A percentile compares a stretch with the other conserved stretches of the same genome.
These are phyloP conservation scores for Sordaria brevicollis DNA, from an alignment of 495 filamentous ascomycete species.

Conservation along the genomic window DNA sequence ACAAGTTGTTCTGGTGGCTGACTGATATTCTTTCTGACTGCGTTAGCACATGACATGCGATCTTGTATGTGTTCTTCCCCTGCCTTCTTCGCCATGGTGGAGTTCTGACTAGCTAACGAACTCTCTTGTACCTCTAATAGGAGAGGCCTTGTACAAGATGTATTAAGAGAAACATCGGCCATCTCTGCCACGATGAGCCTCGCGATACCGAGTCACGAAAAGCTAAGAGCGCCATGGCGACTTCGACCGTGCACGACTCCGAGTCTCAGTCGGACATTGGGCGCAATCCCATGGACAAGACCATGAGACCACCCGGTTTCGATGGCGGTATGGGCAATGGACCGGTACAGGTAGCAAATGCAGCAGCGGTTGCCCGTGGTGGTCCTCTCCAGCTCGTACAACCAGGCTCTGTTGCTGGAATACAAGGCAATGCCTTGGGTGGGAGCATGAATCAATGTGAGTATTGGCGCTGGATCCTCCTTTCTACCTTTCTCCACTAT, in stretches of 20 bases:
- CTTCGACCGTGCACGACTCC: slow-evolving; percentile 48
- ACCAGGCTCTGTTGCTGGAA: slow-evolving; percentile 42
- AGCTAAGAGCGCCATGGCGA: slow-evolving; percentile 56
- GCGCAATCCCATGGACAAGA: slow-evolving; percentile 30
- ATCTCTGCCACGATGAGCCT: slow-evolving; percentile 96
- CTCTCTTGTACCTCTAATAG: slow-evolving; percentile 34
- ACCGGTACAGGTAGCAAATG: slow-evolving; percentile 27
- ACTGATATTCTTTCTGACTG: slow-evolving; percentile 12
- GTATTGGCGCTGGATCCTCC: slow-evolving; percentile 31
- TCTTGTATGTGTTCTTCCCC: slow-evolving; percentile 66
- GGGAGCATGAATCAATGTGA: slow-evolving; percentile 65
- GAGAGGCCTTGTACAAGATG: slow-evolving; percentile 94
- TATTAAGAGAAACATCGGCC: slow-evolving; percentile 97
- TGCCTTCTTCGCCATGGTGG: slow-evolving; percentile 9
- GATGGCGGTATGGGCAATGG: slow-evolving; percentile 23
- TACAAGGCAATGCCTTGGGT: slow-evolving; percentile 41
- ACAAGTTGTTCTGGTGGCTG: slow-evolving; percentile 17
- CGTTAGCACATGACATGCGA: slow-evolving; percentile 99
- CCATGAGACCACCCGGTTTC: slow-evolving; percentile 35
- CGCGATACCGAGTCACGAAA: slow-evolving; percentile 61
- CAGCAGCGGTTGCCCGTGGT: slow-evolving; percentile 30
- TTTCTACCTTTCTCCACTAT: slow-evolving; percentile 12
- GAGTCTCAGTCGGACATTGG: slow-evolving; percentile 29
- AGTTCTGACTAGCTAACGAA: slow-evolving; percentile 6
- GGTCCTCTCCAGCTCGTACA: slow-evolving; percentile 46